These are phyloP conservation scores for Microdochium paspali DNA, from an alignment of 2,329 filamentous ascomycete species.

Conservation along the genomic window DNA sequence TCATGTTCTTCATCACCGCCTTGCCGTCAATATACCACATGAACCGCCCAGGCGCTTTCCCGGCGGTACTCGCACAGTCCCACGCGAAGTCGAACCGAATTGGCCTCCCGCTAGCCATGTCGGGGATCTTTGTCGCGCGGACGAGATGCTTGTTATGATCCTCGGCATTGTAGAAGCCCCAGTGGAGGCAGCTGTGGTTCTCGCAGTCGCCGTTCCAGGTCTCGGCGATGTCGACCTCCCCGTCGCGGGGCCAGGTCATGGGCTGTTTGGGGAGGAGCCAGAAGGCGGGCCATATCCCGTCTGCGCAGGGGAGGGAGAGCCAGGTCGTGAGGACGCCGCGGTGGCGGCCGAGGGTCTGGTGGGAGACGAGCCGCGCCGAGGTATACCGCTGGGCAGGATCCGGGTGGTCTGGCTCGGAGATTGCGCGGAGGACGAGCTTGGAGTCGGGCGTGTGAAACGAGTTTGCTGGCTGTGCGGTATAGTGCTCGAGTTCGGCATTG, in stretches of 20 bases:
- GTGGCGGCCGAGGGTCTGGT: constrained; percentile 38
- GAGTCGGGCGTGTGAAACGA: constrained; percentile 43
- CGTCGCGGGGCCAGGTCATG: constrained; percentile 48
- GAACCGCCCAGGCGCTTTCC: constrained; percentile 30
- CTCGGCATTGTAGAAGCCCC: constrained; percentile 43
- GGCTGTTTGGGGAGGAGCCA: constrained; percentile 51
- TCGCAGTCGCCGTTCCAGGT: constrained; percentile 48
- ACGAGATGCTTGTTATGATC: constrained; percentile 49
- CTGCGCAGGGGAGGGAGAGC: constrained; percentile 40
- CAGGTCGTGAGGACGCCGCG: constrained; percentile 42
- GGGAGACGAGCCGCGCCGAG: constrained; percentile 43
- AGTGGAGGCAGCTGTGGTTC: constrained; percentile 50
- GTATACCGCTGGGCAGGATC: constrained; percentile 36
- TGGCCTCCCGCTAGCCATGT: constrained; percentile 30
- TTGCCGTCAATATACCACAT: constrained; percentile 51
- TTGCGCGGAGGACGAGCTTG: constrained; percentile 41
- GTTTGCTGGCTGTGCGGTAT: constrained; percentile 37
- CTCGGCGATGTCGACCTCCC: constrained; percentile 52
- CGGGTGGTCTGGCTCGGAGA: constrained; percentile 24
- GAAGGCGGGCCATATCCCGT: constrained; percentile 52
- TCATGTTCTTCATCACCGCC: constrained; percentile 45
- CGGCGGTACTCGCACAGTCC: constrained; percentile 34
- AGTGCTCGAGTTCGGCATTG: constrained; percentile 51
- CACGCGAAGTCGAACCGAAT: constrained; percentile 48
- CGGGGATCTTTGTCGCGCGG: constrained; percentile 36